phyloP scores from a whole-genome alignment of 176 grass and related monocot genomes.

The Aegilops umbellulata region DNA sequence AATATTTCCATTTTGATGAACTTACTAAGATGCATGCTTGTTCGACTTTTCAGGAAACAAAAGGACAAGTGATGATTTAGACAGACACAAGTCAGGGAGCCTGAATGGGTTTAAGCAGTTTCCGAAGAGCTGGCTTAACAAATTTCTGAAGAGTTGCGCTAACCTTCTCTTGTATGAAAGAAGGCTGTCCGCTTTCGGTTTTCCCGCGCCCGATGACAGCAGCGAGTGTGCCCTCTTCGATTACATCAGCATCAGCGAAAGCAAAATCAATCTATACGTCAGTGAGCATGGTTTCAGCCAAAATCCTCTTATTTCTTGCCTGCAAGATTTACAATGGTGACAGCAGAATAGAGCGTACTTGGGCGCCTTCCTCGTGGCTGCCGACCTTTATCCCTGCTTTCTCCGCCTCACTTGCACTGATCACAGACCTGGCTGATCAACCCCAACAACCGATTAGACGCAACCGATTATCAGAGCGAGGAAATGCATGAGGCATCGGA shows the following conservation, averaged over 20 bases:
- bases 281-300: slow-evolving; percentile 38
- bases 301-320: background rate
- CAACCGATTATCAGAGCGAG: background rate
- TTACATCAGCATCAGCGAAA: slow-evolving; percentile 78
- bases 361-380: slow-evolving; percentile 46
- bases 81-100: background rate
- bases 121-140: background rate
- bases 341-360: slow-evolving; percentile 32
- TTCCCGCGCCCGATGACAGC: slow-evolving; percentile 71
- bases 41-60: background rate
- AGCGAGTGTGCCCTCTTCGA: slow-evolving; percentile 67
- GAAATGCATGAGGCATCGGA: too few relatives aligned
- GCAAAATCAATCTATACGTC: slow-evolving; percentile 81
- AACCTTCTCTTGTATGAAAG: slow-evolving; percentile 84
- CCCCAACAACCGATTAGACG: slow-evolving; percentile 23
- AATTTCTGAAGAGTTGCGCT: background rate
- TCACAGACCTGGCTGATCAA: slow-evolving; percentile 67
- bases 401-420: slow-evolving; percentile 75
- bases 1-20: background rate
- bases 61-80: too few relatives aligned
- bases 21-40: background rate
- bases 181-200: slow-evolving; percentile 55
- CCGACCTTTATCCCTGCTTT: slow-evolving; percentile 56
- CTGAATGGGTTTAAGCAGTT: background rate
- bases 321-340: background rate